phyloP scores from a whole-genome alignment of 176 grass and related monocot genomes.

The Carex pumila region DNA sequence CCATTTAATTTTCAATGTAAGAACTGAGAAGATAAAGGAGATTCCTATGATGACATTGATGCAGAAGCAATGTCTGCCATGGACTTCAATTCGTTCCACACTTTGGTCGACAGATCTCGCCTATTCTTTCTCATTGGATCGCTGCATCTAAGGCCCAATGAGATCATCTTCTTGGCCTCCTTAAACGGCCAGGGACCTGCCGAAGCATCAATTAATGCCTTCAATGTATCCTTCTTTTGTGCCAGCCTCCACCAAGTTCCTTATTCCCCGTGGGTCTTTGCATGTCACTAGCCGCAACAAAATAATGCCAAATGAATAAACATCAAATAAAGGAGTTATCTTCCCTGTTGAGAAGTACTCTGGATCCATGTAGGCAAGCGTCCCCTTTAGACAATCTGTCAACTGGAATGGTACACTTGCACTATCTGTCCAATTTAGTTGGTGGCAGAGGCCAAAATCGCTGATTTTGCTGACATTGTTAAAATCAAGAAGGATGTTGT shows the following conservation, averaged over 20 bases:
- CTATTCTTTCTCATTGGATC: slow-evolving; percentile 27
- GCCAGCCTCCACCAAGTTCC: slow-evolving; percentile 26
- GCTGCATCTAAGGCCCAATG: slow-evolving; percentile 34
- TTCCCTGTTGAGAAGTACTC: slow-evolving; percentile 37
- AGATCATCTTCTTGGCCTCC: slow-evolving; percentile 30
- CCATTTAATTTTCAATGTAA: neutral
- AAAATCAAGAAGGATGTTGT: slow-evolving; percentile 38
- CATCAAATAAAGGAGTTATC: slow-evolving; percentile 36
- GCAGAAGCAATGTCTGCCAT: slow-evolving; percentile 26
- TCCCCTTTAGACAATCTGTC: slow-evolving; percentile 16
- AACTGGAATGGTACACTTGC: slow-evolving; percentile 11
- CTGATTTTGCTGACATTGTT: too few species aligned
- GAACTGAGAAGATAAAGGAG: neutral
- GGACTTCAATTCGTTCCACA: slow-evolving; percentile 35
- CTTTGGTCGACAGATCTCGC: slow-evolving; percentile 24
- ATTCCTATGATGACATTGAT: neutral
- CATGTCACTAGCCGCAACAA: slow-evolving; percentile 40
- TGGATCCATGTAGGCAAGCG: slow-evolving; percentile 37
- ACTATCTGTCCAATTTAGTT: neutral
- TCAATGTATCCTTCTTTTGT: slow-evolving; percentile 18
- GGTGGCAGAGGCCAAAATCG: too few species aligned
- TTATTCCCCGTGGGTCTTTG: slow-evolving; percentile 16
- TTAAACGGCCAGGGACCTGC: slow-evolving; percentile 33
- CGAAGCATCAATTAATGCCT: slow-evolving; percentile 18
- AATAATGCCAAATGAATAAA: slow-evolving; percentile 46